Evolutionary conservation across 371 early-diverging fungal species (phyloP), one percentile per base, ranked within the genome.

Genomic region (Mortierella sp.): DNA sequence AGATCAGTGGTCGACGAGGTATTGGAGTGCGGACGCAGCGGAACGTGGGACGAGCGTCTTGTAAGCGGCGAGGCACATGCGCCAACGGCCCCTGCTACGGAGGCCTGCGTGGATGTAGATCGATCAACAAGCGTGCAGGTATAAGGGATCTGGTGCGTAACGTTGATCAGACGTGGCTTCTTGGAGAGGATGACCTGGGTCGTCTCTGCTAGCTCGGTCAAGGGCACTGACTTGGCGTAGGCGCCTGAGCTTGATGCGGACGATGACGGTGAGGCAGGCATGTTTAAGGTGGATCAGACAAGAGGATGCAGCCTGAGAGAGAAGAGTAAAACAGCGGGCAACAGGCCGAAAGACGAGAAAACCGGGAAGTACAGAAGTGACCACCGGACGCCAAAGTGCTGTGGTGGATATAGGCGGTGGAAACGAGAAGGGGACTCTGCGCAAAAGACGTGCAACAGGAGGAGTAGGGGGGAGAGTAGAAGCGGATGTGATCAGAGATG

Each of bases 141-240:
- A 65, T 83, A 89, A 1, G 90, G 90, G 44, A 88, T 89, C 68
- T 88, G 86, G 66, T 89, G 90, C 11, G 87, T 89, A 37, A 89
- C 88, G 59, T 86, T 87, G 75, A 89, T 89, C 57, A 89, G 86
- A 26, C 88, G 81, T 2, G 80, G 80, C 46, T 68, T 79, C 28
- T 52, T 48, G 56, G 66, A 65, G 43, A 79, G 67, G 45, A 73
- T 45, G 47, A 79, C 66, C 64, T 79, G 80, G 37, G 57, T 51
- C 1, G 73, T 79, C 55, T 79, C 80, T 48, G 80, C 66, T 0
- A 79, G 64, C 44, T 79, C 80, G 46, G 80, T 64, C 53, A 79
- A 28, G n/a, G 80, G 70, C 50, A 79, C 73, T 16, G 59, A 53
- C 45, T 61, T 57, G 14, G 60, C 28, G 52, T 14, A 26, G 43